Base-by-base conservation (phyloP, 1,284 basidiomycete genomes). In the Albatrellus sp. region DNA sequence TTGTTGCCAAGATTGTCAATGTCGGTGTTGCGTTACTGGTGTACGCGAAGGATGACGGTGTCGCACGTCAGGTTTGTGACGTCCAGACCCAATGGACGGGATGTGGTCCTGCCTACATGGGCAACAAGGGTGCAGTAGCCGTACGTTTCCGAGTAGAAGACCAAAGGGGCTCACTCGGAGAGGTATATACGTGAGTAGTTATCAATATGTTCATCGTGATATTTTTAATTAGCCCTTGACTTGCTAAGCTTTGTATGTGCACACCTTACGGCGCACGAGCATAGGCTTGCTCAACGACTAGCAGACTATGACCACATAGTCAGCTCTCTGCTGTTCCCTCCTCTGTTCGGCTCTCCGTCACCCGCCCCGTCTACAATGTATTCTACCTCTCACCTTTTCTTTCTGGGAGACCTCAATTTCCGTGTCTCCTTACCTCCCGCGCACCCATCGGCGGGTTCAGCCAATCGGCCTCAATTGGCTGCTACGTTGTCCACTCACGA, bases 121-220 rank as follows among this genome's bases (percentile, higher is more conserved):
- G 90, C 10, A 98, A 98, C 67, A 98, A 98, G 63, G 91, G 90
- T 20, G 93, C 89, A 0, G 91, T 96, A 2, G 93, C 88, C 13
- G 72, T 91, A 32, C 73, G 93, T 39, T 81, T 98, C 59, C 79
- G 85, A 36, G 68, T 94, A 19, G 63, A 70, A 20, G 68, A 63
- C 9, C 63, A 67, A 24, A 69, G 75, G 29, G 76, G 72, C 6
- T 65, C 67, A 38, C 54, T 68, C 44, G 86, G 87, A 31, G 83
- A 93, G 59, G 75, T 73, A 1, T 84, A 80, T 64, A 92, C 90
- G 88, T 90, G 63, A 61, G 85, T 74, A 24, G 3, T 24, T 24
- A 32, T 6, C 13, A 38, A 40, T 39, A 33, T 47, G 30, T 42
- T 45, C 10, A 13, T 19, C 14, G 10, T 34, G 42, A 40, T 46